phyloP scores from a whole-genome alignment of 177 flowering plant genomes.

The Telopea speciosissima region DNA sequence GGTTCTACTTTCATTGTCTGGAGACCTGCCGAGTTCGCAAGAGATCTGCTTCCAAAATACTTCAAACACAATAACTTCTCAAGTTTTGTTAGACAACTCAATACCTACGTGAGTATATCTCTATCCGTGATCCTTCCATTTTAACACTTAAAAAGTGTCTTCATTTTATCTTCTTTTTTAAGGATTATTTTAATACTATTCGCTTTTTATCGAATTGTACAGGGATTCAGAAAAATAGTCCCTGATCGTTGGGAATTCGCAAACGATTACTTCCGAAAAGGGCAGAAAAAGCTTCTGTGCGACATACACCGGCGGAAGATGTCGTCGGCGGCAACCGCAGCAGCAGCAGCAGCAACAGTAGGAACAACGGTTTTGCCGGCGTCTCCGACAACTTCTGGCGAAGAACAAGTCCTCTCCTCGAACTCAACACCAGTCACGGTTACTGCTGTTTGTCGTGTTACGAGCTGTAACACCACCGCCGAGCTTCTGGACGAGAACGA shows the following conservation, averaged over 20 bases:
- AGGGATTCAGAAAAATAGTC: slow-evolving; percentile 93
- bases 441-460: slow-evolving; percentile 13
- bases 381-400: slow-evolving; percentile 69
- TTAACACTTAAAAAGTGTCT: background rate
- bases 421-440: slow-evolving; percentile 44
- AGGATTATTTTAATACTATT: too few relatives aligned
- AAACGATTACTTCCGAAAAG: slow-evolving; percentile 67
- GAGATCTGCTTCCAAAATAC: slow-evolving; percentile 66
- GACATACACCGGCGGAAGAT: slow-evolving; percentile 89
- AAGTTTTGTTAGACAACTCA: slow-evolving; percentile 73
- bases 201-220: background rate
- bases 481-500: slow-evolving; percentile 74
- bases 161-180: too few relatives aligned
- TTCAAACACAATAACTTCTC: slow-evolving; percentile 83
- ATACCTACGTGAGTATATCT: slow-evolving; percentile 48
- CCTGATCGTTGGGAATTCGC: slow-evolving; percentile 98
- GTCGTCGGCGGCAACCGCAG: slow-evolving; percentile 22
- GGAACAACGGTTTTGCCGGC: slow-evolving; percentile 16
- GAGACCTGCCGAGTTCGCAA: slow-evolving; percentile 68
- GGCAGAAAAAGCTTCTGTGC: slow-evolving; percentile 64
- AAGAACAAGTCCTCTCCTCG: slow-evolving; percentile 70
- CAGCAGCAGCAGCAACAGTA: slow-evolving; percentile 1
- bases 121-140: background rate
- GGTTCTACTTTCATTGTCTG: slow-evolving; percentile 70
- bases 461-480: slow-evolving; percentile 33